Base-by-base conservation (phyloP, 148 eudicot genomes). In the Selenicereus undatus region DNA sequence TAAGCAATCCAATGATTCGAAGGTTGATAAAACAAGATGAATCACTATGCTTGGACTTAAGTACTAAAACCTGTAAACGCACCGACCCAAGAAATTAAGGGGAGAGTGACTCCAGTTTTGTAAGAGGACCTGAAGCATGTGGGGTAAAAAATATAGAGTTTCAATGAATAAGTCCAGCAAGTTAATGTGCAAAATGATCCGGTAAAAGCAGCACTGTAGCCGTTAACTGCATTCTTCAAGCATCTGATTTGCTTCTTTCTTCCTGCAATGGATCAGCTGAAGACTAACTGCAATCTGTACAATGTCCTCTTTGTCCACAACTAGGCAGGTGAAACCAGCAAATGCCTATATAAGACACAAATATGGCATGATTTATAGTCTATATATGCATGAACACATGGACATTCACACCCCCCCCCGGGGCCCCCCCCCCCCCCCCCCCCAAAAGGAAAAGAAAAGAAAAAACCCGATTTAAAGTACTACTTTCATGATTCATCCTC, bases 141-240 rank as follows among this genome's bases (percentile, higher is more conserved):
- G 43, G 43, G 2, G 68, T n/a, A 64, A 13, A 24, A 64, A 22
- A 64, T 64, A 64, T 64, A 22, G 2, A 24, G 17, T 56, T 18
- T 20, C 27, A 17, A 64, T 64, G 68, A n/a, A 8, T 10, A 17
- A 64, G 27, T 64, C 62, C 7, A 39, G 20, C 10, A 71, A 22
- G 51, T 64, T 30, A 56, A 56, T 60, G 50, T 74, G 75, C 78
- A 74, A 89, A 82, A 48, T 83, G 84, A 72, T 82, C 79, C 30
- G 85, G 88, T 79, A 82, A 85, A 74, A 78, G 58, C 54, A n/a
- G 50, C 0, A 12, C 16, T 20, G 45, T 73, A 42, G 8, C 30
- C 27, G 29, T 54, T 77, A 54, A 45, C 60, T 43, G 69, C 56
- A 48, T 65, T 62, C 39, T 45, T 56, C 45, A 43, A 14, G 58